A percentile compares a stretch with the other conserved stretches of the same genome.
phyloP scores from a whole-genome alignment of 192 early-diverging fungal species.

The Umbelopsis sp. region DNA sequence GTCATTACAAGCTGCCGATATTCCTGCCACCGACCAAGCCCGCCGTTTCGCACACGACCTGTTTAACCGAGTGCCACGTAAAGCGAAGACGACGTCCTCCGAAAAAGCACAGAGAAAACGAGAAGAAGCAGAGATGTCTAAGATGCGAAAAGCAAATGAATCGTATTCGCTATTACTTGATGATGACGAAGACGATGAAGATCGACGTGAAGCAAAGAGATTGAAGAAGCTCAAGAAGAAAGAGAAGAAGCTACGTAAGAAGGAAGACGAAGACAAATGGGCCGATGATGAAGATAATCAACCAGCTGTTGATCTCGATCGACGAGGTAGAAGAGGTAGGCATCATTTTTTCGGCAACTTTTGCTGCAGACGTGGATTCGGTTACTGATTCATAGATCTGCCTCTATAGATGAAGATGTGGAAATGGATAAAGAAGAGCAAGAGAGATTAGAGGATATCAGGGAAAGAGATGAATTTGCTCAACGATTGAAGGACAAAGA shows the following conservation, averaged over 20 bases:
- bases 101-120: constrained; percentile 51
- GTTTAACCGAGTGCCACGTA: constrained; percentile 58
- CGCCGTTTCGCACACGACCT: constrained; percentile 69
- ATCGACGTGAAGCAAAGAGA: constrained; percentile 44
- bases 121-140: constrained; percentile 63
- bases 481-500: constrained; percentile 81
- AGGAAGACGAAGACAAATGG: constrained; percentile 27
- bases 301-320: constrained; percentile 22
- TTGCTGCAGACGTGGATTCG: not conserved
- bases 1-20: constrained; percentile 59
- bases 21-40: constrained; percentile 57
- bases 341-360: not conserved
- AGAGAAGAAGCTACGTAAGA: constrained; percentile 52
- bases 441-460: constrained; percentile 70
- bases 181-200: constrained; percentile 42
- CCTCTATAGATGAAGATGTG: constrained; percentile 40
- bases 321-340: constrained; percentile 14
- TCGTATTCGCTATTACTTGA: constrained; percentile 29
- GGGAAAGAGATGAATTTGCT: constrained; percentile 91
- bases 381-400: not conserved
- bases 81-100: constrained; percentile 35
- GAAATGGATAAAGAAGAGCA: constrained; percentile 45
- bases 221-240: constrained; percentile 50
- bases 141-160: constrained; percentile 42
- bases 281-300: constrained; percentile 38